Conservation (phyloP, 192 early-diverging fungal species). For the Jimgerdemannia flammicorona region DNA sequence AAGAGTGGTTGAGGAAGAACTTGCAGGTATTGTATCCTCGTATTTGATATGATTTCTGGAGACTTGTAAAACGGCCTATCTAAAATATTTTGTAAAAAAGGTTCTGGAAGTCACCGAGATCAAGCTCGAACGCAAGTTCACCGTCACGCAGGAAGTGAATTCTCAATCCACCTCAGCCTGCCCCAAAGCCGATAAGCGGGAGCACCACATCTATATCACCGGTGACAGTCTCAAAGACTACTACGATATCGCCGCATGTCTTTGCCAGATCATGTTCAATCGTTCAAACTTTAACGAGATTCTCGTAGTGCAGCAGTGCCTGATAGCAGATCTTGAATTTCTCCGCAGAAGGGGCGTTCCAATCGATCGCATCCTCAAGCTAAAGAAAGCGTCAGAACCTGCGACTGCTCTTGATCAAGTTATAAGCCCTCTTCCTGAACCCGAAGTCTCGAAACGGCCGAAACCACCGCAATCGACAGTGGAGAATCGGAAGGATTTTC, state of each 20-base stretch:
- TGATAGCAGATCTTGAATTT: constrained; percentile 63
- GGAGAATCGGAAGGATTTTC: too few species aligned
- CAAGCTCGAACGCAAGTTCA: constrained; percentile 45
- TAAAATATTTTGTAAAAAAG: too few species aligned
- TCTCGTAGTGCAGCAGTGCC: constrained; percentile 68
- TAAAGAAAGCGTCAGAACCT: constrained; percentile 19
- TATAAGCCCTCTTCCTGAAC: constrained; percentile 3
- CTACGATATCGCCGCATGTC: constrained; percentile 74
- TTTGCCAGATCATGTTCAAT: constrained; percentile 65
- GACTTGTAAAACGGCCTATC: too few species aligned
- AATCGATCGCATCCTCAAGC: constrained; percentile 51
- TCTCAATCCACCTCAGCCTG: constrained; percentile 64
- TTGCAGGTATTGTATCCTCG: constrained; percentile 25
- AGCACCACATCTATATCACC: constrained; percentile 33
- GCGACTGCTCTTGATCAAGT: background rate
- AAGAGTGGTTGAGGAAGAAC: constrained; percentile 52
- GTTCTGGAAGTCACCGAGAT: constrained; percentile 58
- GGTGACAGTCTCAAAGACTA: constrained; percentile 55
- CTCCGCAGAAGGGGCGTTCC: constrained; percentile 64
- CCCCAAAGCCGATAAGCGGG: constrained; percentile 23
- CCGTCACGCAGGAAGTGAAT: constrained; percentile 21
- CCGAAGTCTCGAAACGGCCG: constrained; percentile 20
- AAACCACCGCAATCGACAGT: background rate
- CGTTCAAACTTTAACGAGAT: constrained; percentile 71
- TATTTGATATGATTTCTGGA: too few species aligned